Base-by-base conservation (phyloP, 2,329 filamentous ascomycete genomes). In the Botrytis deweyae region DNA sequence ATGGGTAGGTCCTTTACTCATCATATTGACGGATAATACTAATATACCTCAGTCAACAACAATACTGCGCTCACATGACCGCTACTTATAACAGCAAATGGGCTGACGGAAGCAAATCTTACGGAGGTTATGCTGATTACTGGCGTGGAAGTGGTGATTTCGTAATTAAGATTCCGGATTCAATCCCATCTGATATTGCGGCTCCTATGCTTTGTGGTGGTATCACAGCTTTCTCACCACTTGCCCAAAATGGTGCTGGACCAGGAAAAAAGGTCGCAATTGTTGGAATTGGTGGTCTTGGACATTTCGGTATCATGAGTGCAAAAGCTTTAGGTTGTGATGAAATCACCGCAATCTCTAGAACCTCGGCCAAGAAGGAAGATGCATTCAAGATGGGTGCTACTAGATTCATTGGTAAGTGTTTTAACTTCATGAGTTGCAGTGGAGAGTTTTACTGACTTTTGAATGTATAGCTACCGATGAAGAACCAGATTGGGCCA, bases 181-280 rank as follows among this genome's bases (percentile, higher is more conserved):
- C 79, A 1, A 81, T 90, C 16, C 81, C 84, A 12, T 84, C 84
- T 0, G 84, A 86, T 46, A 79, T 84, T 1, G 87, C 85, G 0
- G 88, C 92, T 1, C 92, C 93, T 1, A 89, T 96, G 84, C 86
- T 95, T 42, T 95, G 93, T 80, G 93, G 90, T 1, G 93, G 93
- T 1, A 86, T 95, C 70, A 96, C 93, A 0, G 87, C 91, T 0
- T 96, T 88, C 80, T 87, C 88, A 7, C 93, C 93, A 0, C 82
- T 96, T 25, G 87, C 87, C 68, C 87, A 90, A 42, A 89, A 92
- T 52, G 89, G 88, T 1, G 87, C 89, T 49, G 92, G 92, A 0
- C 90, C 91, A 0, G 92, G 92, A 7, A 93, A 92, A 81, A 86
- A 83, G 6, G 91, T 95, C 0, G 92, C 89, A 0, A 88, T 95